phyloP scores from a whole-genome alignment of 352 stramenopile species.

The Globisporangium uncinulatum region DNA sequence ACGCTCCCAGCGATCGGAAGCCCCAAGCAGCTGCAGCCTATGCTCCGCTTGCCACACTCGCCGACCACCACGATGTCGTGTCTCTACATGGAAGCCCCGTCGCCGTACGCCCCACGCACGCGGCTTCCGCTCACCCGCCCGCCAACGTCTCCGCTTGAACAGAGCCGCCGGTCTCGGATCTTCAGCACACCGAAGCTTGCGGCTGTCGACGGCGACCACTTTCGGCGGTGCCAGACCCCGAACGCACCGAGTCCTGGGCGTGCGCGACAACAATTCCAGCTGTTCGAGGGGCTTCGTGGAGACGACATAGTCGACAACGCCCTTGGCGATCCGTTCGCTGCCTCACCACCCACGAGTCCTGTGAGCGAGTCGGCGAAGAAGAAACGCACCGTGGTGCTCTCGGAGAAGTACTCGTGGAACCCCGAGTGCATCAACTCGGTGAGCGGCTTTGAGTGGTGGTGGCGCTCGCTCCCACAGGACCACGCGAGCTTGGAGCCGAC shows the following conservation, averaged over 20 bases:
- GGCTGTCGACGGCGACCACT: slow-evolving; percentile 35
- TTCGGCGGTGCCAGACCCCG: slow-evolving; percentile 45
- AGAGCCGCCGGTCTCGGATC: slow-evolving; percentile 38
- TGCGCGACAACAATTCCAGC: slow-evolving; percentile 1
- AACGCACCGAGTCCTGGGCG: slow-evolving; percentile 24
- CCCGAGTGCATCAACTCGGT: slow-evolving; percentile 71
- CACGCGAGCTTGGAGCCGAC: slow-evolving; percentile 54
- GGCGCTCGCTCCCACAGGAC: slow-evolving; percentile 60
- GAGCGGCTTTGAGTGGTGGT: slow-evolving; percentile 80
- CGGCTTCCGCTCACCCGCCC: slow-evolving; percentile 38
- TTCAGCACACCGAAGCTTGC: slow-evolving; percentile 64
- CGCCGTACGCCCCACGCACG: slow-evolving; percentile 39
- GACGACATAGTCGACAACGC: neutral
- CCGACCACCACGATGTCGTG: slow-evolving; percentile 58
- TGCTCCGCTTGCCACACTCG: slow-evolving; percentile 24
- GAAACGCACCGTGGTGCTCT: slow-evolving; percentile 20
- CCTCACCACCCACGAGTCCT: slow-evolving; percentile 30
- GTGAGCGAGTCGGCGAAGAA: slow-evolving; percentile 20
- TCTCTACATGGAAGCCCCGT: slow-evolving; percentile 41
- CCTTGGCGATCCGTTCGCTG: slow-evolving; percentile 17
- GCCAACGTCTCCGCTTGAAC: slow-evolving; percentile 37
- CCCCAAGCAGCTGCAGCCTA: neutral
- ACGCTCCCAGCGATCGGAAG: slow-evolving; percentile 31
- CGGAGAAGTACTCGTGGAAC: slow-evolving; percentile 67
- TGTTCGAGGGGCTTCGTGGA: neutral